These are phyloP conservation scores for Chlorella sp. DNA, from an alignment of 139 green algal species.

Conservation along the genomic window DNA sequence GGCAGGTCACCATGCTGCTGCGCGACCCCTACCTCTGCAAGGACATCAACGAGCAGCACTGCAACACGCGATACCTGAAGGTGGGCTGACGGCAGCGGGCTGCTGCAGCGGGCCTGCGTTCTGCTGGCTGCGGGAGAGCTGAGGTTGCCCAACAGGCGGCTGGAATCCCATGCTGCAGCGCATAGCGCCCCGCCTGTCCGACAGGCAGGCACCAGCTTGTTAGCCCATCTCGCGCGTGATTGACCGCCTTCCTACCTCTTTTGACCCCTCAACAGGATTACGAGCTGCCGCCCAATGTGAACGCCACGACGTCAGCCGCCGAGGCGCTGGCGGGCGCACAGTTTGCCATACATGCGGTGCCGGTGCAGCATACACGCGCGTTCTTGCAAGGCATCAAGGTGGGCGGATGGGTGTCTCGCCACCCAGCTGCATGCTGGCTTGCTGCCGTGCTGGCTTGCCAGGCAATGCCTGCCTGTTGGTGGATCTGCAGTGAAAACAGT, in stretches of 20 bases:
- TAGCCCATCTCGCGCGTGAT: too few relatives aligned
- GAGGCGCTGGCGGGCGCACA: conserved; percentile 85
- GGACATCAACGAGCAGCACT: conserved; percentile 91
- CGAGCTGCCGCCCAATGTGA: conserved; percentile 88
- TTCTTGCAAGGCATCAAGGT: conserved; percentile 85
- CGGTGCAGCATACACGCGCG: conserved; percentile 88
- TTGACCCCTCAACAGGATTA: conserved; percentile 53
- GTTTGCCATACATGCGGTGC: conserved; percentile 94
- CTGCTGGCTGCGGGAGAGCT: too few relatives aligned
- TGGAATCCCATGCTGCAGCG: too few relatives aligned
- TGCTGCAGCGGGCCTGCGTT: too few relatives aligned
- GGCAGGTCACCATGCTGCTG: conserved; percentile 75
- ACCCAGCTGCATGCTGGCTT: too few relatives aligned
- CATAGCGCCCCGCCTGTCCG: too few relatives aligned
- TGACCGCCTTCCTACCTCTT: too few relatives aligned
- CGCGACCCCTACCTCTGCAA: conserved; percentile 80
- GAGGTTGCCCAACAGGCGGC: too few relatives aligned
- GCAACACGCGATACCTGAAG: conserved; percentile 90
- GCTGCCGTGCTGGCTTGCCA: background rate
- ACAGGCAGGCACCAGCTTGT: too few relatives aligned
- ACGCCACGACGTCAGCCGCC: conserved; percentile 73
- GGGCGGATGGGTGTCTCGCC: too few relatives aligned
- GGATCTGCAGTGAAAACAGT: too few relatives aligned
- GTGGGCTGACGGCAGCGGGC: conserved; percentile 31
- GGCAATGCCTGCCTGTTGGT: too few relatives aligned